A percentile compares a stretch with the other conserved stretches of the same genome.
These are phyloP conservation scores for Saturnispora mendoncae DNA, from an alignment of 805 yeast species.

Conservation along the genomic window DNA sequence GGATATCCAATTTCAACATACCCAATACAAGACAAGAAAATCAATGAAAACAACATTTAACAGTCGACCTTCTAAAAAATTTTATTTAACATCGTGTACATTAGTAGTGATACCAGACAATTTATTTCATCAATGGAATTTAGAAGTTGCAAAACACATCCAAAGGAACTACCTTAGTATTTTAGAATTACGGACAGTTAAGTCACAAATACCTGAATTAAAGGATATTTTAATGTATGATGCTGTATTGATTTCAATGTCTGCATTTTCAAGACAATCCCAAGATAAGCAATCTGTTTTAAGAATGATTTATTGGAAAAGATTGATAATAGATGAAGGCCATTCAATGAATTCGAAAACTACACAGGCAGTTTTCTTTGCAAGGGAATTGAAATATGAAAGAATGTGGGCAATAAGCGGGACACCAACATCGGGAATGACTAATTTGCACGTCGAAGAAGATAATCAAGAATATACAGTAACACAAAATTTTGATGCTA, in stretches of 20 bases:
- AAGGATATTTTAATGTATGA: conserved; percentile 38
- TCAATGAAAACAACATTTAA: conserved; percentile 5
- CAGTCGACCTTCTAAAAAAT: conserved; percentile 18
- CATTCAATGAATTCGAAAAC: conserved; percentile 50
- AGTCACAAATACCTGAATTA: conserved; percentile 23
- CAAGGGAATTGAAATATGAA: conserved; percentile 44
- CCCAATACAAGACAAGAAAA: conserved; percentile 14
- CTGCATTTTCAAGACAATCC: conserved; percentile 37
- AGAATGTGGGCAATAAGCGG: conserved; percentile 71
- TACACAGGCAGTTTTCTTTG: conserved; percentile 41
- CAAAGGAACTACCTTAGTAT: conserved; percentile 31
- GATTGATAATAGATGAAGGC: conserved; percentile 70
- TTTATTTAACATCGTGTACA: conserved; percentile 44
- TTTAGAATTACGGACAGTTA: conserved; percentile 21
- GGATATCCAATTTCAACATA: conserved; percentile 8
- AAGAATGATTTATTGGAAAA: conserved; percentile 48
- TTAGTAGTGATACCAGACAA: conserved; percentile 59
- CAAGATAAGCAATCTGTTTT: conserved; percentile 31
- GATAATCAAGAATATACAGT: conserved; percentile 35
- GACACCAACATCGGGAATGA: conserved; percentile 66
- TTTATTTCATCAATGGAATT: conserved; percentile 55
- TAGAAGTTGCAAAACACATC: conserved; percentile 51
- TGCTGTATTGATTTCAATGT: conserved; percentile 41
- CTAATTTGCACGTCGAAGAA: conserved; percentile 41
- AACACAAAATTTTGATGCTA: conserved; percentile 41